A percentile compares a stretch with the other conserved stretches of the same genome.
Conservation (phyloP, 495 filamentous ascomycete genomes). For the Endocarpon pusillum region DNA sequence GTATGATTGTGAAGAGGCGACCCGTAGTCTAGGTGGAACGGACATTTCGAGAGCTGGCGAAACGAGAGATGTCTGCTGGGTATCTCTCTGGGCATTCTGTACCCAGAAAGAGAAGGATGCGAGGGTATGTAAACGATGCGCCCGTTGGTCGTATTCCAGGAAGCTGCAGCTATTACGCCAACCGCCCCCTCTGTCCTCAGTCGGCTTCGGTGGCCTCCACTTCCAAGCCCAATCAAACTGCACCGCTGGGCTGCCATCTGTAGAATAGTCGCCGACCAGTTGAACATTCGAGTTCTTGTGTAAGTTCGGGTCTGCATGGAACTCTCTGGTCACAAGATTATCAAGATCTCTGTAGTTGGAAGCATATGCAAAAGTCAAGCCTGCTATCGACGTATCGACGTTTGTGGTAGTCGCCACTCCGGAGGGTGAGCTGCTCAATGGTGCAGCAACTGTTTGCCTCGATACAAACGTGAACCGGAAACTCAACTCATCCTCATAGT, state of each 20-base stretch:
- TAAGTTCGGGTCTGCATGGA: constrained; percentile 90
- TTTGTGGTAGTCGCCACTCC: constrained; percentile 30
- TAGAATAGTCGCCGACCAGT: constrained; percentile 74
- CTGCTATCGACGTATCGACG: constrained; percentile 63
- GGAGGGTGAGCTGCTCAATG: constrained; percentile 17
- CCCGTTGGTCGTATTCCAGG: constrained; percentile 86
- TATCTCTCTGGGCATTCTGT: constrained; percentile 41
- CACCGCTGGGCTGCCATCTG: constrained; percentile 61
- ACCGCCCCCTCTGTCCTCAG: constrained; percentile 73
- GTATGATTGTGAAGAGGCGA: constrained; percentile 66
- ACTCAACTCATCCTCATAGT: constrained; percentile 75
- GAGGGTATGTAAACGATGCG: constrained; percentile 73
- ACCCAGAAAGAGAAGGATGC: constrained; percentile 93
- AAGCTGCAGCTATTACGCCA: constrained; percentile 96
- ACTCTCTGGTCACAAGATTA: constrained; percentile 83
- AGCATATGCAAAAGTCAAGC: constrained; percentile 82
- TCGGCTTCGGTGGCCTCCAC: constrained; percentile 77
- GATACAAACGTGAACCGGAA: constrained; percentile 88
- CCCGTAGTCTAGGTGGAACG: constrained; percentile 58
- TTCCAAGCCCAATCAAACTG: constrained; percentile 92
- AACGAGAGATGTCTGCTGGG: constrained; percentile 13
- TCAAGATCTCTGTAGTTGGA: constrained; percentile 75
- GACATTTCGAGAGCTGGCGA: constrained; percentile 54
- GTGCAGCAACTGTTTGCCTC: constrained; percentile 38
- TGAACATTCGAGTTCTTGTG: constrained; percentile 96